Conservation (phyloP, 2,329 filamentous ascomycete genomes). For the Trichoderma sp. region DNA sequence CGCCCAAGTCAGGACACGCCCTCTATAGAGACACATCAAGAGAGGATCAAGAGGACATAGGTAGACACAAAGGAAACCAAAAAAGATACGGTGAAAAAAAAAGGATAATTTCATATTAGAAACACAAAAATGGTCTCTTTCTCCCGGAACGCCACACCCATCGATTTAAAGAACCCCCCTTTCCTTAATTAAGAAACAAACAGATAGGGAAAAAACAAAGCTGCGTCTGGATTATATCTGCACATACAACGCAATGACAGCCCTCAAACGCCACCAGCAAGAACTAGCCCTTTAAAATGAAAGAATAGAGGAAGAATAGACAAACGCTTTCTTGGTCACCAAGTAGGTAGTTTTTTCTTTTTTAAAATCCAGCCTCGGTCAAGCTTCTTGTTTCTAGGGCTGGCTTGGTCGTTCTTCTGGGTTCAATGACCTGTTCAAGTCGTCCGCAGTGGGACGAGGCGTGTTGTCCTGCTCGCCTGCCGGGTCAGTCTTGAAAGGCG, state of each 20-base stretch:
- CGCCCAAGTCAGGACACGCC: too few species aligned
- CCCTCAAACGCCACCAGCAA: conserved; percentile 6
- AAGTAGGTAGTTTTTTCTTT: not conserved
- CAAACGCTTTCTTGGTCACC: not conserved
- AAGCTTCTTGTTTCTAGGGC: conserved; percentile 19
- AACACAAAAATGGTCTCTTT: not conserved
- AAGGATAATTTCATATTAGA: conserved; percentile 4
- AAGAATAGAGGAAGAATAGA: not conserved
- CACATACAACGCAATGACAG: conserved; percentile 6
- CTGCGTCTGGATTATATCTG: conserved; percentile 6
- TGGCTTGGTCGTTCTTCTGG: conserved; percentile 32
- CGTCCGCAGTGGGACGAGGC: conserved; percentile 42
- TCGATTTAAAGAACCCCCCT: conserved; percentile 18
- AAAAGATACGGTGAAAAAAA: not conserved
- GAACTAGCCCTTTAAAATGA: not conserved
- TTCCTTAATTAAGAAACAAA: conserved; percentile 24
- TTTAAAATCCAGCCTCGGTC: not conserved
- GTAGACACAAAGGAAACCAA: not conserved
- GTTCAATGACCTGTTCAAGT: conserved; percentile 55
- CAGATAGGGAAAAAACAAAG: not conserved
- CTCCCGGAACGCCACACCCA: conserved; percentile 28
- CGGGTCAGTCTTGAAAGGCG: conserved; percentile 39
- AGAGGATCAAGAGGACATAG: not conserved
- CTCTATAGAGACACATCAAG: not conserved
- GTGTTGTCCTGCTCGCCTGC: conserved; percentile 40